A percentile compares a stretch with the other conserved stretches of the same genome.
Evolutionary conservation across 2,329 filamentous ascomycete genomes (phyloP).

Genomic region (Elsinoe australis): DNA sequence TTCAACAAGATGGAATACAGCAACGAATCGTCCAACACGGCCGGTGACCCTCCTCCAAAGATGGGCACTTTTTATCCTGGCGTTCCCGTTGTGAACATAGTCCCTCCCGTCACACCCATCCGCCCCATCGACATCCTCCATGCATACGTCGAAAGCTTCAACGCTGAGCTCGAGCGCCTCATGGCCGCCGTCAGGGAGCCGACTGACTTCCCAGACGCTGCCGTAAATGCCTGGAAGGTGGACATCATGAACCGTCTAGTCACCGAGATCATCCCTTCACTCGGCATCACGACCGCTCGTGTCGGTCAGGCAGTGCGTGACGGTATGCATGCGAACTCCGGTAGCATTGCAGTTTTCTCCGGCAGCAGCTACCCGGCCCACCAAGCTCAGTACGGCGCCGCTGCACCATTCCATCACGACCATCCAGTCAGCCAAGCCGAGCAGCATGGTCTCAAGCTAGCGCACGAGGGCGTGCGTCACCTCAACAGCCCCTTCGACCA

Average conservation of each 20-base stretch:
- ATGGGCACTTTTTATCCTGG: conserved; percentile 5
- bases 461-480: neutral
- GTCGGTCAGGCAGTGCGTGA: conserved; percentile 10
- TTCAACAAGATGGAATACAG: neutral
- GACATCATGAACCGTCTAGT: conserved; percentile 11
- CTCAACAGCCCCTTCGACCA: neutral
- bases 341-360: neutral
- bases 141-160: neutral
- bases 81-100: conserved; percentile 1
- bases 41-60: neutral
- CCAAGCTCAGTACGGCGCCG: neutral
- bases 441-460: neutral
- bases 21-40: neutral
- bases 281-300: conserved; percentile 6
- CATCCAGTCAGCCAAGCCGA: neutral
- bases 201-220: neutral
- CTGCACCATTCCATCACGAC: no score
- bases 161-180: conserved; percentile 13
- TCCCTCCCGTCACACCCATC: conserved; percentile 1
- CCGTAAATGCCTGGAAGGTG: conserved; percentile 8
- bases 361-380: neutral
- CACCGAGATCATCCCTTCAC: conserved; percentile 12
- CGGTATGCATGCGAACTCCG: conserved; percentile 8
- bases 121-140: conserved; percentile 13
- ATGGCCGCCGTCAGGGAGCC: conserved; percentile 4